phyloP scores from a whole-genome alignment of 2,329 filamentous ascomycete species.

The Aspergillus latus region DNA sequence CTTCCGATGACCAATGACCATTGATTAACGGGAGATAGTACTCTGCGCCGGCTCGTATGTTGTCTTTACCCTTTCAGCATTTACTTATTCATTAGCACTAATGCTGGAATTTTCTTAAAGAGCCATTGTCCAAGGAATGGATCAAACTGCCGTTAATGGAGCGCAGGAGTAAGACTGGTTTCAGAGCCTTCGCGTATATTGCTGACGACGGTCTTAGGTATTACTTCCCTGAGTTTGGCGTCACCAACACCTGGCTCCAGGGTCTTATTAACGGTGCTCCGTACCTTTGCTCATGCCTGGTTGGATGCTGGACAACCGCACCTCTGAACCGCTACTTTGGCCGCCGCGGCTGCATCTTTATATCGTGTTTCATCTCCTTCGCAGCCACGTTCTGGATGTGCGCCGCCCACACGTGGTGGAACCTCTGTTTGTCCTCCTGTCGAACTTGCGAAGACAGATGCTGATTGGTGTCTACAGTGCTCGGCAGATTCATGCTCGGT shows the following conservation, averaged over 20 bases:
- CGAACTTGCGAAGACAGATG: too few species aligned
- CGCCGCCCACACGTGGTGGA: constrained; percentile 44
- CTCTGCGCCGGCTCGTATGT: constrained; percentile 47
- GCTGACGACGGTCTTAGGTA: background rate
- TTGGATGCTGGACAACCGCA: constrained; percentile 52
- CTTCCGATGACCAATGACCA: too few species aligned
- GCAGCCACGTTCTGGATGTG: constrained; percentile 46
- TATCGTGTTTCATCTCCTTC: constrained; percentile 44
- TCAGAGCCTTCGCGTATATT: background rate
- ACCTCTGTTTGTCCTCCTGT: constrained; percentile 26
- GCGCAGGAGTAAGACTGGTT: constrained; percentile 31
- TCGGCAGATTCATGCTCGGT: constrained; percentile 45
- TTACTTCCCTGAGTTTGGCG: constrained; percentile 6
- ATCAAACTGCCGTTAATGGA: constrained; percentile 52
- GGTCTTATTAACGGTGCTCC: constrained; percentile 48
- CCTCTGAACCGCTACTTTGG: constrained; percentile 48
- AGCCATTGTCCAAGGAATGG: constrained; percentile 57
- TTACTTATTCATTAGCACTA: too few species aligned
- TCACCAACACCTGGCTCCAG: constrained; percentile 10
- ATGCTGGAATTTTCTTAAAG: constrained; percentile 25
- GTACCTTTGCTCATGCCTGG: constrained; percentile 45
- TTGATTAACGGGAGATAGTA: constrained; percentile 22
- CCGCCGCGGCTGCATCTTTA: constrained; percentile 48
- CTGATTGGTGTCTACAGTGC: constrained; percentile 15
- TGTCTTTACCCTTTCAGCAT: too few species aligned